phyloP scores from a whole-genome alignment of 495 filamentous ascomycete species.

The Xylona heveae region DNA sequence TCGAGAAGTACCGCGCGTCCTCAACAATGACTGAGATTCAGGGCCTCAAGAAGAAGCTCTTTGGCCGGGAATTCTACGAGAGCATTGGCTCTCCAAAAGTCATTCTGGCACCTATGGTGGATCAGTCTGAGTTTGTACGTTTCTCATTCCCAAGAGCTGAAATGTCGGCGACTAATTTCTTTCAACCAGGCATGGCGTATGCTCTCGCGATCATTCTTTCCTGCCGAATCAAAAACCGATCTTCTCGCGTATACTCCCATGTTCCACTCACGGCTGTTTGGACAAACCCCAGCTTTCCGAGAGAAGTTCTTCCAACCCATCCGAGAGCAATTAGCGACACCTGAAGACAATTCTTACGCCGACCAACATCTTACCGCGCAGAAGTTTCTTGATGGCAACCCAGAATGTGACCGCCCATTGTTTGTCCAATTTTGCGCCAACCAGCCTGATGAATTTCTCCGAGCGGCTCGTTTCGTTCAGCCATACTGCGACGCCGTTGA shows the following conservation, averaged over 20 bases:
- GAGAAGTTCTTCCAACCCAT: constrained; percentile 55
- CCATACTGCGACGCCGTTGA: constrained; percentile 90
- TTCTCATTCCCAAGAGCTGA: constrained; percentile 2
- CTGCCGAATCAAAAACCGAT: constrained; percentile 29
- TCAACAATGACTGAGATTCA: too few relatives aligned
- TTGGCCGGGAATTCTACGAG: constrained; percentile 78
- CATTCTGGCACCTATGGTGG: constrained; percentile 92
- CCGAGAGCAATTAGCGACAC: constrained; percentile 17
- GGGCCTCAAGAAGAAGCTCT: constrained; percentile 38
- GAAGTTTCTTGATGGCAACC: constrained; percentile 65
- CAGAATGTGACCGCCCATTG: constrained; percentile 59
- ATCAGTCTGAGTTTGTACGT: constrained; percentile 88
- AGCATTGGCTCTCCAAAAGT: constrained; percentile 79
- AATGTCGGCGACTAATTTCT: too few relatives aligned
- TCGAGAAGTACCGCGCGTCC: background rate
- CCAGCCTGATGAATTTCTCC: constrained; percentile 51
- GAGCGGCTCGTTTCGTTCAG: constrained; percentile 51
- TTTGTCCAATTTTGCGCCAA: constrained; percentile 97
- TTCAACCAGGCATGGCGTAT: constrained; percentile 68
- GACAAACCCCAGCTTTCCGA: constrained; percentile 52
- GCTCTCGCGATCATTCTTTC: constrained; percentile 76
- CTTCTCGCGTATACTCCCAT: constrained; percentile 82
- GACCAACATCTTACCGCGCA: constrained; percentile 5
- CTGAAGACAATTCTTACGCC: constrained; percentile 8
- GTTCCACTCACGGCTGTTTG: constrained; percentile 77